phyloP scores from a whole-genome alignment of 2,329 filamentous ascomycete species.

The Didymella exigua region DNA sequence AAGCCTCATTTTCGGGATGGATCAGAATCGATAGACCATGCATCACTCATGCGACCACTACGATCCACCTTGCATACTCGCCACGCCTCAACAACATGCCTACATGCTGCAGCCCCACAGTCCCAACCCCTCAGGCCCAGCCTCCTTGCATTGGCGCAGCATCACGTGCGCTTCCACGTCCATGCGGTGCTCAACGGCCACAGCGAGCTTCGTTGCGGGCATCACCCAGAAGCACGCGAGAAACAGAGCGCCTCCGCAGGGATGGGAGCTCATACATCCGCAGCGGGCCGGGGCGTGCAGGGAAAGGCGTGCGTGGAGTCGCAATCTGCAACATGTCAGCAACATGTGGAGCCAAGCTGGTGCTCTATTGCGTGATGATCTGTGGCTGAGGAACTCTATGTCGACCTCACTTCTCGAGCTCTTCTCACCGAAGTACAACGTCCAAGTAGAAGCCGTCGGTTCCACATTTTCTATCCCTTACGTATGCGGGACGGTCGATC shows the following conservation, averaged over 20 bases:
- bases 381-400: conserved; percentile 18
- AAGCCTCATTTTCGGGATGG: too few species aligned
- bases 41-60: background rate
- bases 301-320: background rate
- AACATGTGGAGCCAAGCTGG: conserved; percentile 13
- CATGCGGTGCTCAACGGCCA: background rate
- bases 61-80: background rate
- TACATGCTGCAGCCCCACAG: background rate
- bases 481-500: too few species aligned
- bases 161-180: background rate
- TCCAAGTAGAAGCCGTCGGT: background rate
- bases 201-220: background rate
- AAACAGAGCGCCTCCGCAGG: background rate
- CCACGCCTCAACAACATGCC: conserved; percentile 12
- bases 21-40: background rate
- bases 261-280: conserved; percentile 7
- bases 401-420: conserved; percentile 8
- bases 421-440: background rate
- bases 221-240: background rate
- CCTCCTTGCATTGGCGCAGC: background rate
- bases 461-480: background rate
- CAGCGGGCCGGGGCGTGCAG: conserved; percentile 12
- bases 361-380: conserved; percentile 11
- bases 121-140: background rate
- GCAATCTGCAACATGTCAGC: conserved; percentile 12